Evolutionary conservation across 306 rosid species (phyloP).

Genomic region (Cucumis hystrix): DNA sequence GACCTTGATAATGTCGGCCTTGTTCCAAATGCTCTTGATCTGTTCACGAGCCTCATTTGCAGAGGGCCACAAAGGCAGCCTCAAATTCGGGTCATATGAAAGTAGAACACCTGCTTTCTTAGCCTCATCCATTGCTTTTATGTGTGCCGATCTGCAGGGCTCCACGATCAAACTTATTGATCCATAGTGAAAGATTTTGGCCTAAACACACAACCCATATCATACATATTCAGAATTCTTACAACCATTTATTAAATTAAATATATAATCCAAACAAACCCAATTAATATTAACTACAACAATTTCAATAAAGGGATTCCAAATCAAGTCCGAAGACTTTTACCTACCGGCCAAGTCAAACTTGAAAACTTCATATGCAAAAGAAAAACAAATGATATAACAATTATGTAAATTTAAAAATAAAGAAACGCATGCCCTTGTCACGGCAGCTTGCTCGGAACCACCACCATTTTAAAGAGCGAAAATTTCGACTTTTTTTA

Average conservation of each 20-base stretch:
- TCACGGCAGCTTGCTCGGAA: not conserved
- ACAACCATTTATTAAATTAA: not conserved
- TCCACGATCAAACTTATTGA: slow-evolving; percentile 95
- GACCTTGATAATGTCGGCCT: slow-evolving; percentile 78
- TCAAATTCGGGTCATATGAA: slow-evolving; percentile 78
- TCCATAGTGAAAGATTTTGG: slow-evolving; percentile 84
- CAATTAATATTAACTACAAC: not conserved
- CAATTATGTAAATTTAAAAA: not conserved
- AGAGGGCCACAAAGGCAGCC: slow-evolving; percentile 76
- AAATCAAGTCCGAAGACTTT: not conserved
- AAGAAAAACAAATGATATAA: not conserved
- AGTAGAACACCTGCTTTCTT: slow-evolving; percentile 81
- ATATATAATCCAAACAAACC: not conserved
- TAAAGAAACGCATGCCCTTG: not conserved
- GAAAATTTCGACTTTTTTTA: not conserved
- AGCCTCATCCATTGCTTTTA: slow-evolving; percentile 79
- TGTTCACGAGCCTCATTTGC: slow-evolving; percentile 66
- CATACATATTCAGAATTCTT: not conserved
- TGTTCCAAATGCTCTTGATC: slow-evolving; percentile 80
- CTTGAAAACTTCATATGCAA: not conserved
- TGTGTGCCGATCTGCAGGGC: slow-evolving; percentile 93
- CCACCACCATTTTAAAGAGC: not conserved
- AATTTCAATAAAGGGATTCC: not conserved
- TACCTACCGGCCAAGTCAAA: not conserved
- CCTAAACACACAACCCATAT: slow-evolving; percentile 19